Evolutionary conservation across 352 stramenopile species (phyloP), one percentile per base, ranked within the genome.

Genomic region (Thalassiosira livingstoniorum): DNA sequence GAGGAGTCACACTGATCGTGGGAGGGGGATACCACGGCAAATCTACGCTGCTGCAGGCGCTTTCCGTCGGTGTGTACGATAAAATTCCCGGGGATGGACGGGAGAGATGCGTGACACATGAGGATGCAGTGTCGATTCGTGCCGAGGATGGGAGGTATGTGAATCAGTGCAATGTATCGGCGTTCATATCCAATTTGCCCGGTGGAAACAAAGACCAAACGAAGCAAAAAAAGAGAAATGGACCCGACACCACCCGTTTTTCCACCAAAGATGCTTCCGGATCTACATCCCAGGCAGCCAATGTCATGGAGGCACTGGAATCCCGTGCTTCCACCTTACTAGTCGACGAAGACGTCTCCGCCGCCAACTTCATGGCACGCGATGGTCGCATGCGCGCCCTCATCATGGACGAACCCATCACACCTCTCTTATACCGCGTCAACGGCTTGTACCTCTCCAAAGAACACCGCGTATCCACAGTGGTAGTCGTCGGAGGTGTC

Each of bases 311-410:
- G 75, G 85, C 87, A 0, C 84, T 97, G 42, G 91, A 97, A 87
- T 93, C 97, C 61, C 95, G 96, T 29, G 95, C 95, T 0, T 96
- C 91, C 4, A 97, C 95, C 29, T 86, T 99, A 37, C 83, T 99
- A 0, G 96, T 99, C 15, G 97, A 99, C 79, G 97, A 99, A 80
- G 97, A 99, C 88, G 98, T 97, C 1, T 98, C 95, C 66, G 97
- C 97, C 0, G 98, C 97, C 23, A 99, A 99, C 80, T 99, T 99
- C 69, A 99, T 99, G 97, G 98, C 98, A 29, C 91, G 97, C 21
- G 97, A 99, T 88, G 95, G 95, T 82, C 95, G 98, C 61, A 99
- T 99, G 97, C 92, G 98, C 81, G 93, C 97, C 45, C 90, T 99
- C 11, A 97, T 99, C 4, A 97, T 97, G 78, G 95, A 98, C 72